A percentile compares a stretch with the other conserved stretches of the same genome.
Evolutionary conservation across 306 rosid genomes (phyloP).

Genomic region (Sindora glabra): DNA sequence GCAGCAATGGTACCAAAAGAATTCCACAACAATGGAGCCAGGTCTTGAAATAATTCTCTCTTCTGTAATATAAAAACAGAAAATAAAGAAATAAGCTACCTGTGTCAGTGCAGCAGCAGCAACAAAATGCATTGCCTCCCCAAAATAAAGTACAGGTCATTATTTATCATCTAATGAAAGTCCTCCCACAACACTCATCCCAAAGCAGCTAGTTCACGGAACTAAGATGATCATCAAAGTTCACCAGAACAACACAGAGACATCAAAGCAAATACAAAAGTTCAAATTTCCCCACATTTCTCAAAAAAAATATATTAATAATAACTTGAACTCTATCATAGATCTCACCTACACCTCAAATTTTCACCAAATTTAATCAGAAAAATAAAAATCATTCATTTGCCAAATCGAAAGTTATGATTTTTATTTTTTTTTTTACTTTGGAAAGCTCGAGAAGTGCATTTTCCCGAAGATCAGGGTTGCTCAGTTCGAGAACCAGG

Average conservation of each 20-base stretch:
- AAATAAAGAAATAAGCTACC: slow-evolving; percentile 12
- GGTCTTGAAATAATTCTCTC: slow-evolving; percentile 66
- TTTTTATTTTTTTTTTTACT: slow-evolving; percentile 8
- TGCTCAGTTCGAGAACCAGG: slow-evolving; percentile 15
- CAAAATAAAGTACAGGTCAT: not conserved
- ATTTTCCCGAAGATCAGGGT: slow-evolving; percentile 26
- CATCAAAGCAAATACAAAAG: not conserved
- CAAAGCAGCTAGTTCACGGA: not conserved
- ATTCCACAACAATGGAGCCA: slow-evolving; percentile 75
- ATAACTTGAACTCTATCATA: not conserved
- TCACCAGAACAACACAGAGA: not conserved
- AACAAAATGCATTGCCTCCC: slow-evolving; percentile 17
- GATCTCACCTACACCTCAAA: not conserved
- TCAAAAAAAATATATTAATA: not conserved
- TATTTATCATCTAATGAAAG: not conserved
- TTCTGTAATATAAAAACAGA: slow-evolving; percentile 34
- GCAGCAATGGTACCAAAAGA: slow-evolving; percentile 78
- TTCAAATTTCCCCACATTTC: not conserved
- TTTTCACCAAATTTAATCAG: not conserved
- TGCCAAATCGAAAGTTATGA: not conserved
- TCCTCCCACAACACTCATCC: not conserved
- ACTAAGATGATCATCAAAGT: not conserved
- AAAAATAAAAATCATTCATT: slow-evolving; percentile 14
- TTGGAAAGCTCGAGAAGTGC: slow-evolving; percentile 31
- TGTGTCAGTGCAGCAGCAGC: slow-evolving; percentile 22